Base-by-base conservation (phyloP, 2,329 filamentous ascomycete genomes). In the Xylaria sp. region DNA sequence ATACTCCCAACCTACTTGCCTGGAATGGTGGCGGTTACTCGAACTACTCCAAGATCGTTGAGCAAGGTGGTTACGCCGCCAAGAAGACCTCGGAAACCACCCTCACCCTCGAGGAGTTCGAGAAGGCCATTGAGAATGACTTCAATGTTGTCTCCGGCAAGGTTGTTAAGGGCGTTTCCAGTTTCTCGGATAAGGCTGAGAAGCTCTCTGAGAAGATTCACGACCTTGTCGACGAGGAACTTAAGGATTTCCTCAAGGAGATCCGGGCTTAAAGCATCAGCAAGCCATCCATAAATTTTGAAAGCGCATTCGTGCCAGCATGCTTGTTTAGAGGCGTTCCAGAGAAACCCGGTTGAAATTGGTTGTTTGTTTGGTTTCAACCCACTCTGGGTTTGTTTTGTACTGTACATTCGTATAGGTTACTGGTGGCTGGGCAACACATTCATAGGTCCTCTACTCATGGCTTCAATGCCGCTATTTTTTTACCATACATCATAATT, bases 1-100 rank as follows among this genome's bases (percentile, higher is more conserved):
- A 93, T 81, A 99, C 97, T 75, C 90, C 90, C 81, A 99, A 99
- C 89, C 87, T 97, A 79, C 93, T 99, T 71, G 95, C 95, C 82
- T 99, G 94, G 95, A 99, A 99, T 89, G 96, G 97, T 80, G 97
- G 94, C 84, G 96, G 96, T 79, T 92, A 89, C 79, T 90, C 88
- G 85, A 97, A 99, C 91, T 97, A 93, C 89, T 88, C 88, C 70
- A 86, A 92, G 76, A 97, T 97, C 77, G 82, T 97, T 72, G 83
- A 89, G 75, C 85, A 89, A 75, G 92, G 93, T 77, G 85, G 88
- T 77, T 95, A 94, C 86, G 86, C 87, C 75, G 85, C 79, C 51
- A 78, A 81, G 74, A 75, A 81, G 60, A 75, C 81, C 64, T 80
- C 83, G 54, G 81, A 81, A 51, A 73, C 79, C 42, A 74, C 80